Evolutionary conservation across 371 early-diverging fungal species (phyloP).

Genomic region (Haplosporangium sp.): DNA sequence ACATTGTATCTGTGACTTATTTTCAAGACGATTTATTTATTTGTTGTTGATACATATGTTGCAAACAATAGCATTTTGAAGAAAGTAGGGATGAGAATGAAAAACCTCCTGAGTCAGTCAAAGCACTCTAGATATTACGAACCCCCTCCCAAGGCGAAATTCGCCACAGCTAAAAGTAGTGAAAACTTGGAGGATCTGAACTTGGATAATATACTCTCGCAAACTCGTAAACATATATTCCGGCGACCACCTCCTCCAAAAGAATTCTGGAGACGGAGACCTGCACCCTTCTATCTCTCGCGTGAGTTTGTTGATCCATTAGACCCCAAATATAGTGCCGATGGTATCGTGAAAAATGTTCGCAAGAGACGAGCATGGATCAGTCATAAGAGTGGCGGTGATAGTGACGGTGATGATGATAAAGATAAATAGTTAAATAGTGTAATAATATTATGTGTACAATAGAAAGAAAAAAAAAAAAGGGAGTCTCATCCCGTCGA

Average conservation of each 20-base stretch:
- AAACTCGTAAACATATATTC: neutral
- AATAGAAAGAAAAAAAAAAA: neutral
- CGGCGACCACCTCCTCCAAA: neutral
- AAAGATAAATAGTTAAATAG: too few species aligned
- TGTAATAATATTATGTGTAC: too few species aligned
- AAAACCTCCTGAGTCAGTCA: constrained; percentile 22
- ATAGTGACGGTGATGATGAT: too few species aligned
- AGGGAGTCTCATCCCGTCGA: neutral
- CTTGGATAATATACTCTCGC: too few species aligned
- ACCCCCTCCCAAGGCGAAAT: neutral
- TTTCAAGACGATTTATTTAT: neutral
- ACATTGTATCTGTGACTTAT: neutral
- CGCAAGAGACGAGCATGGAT: constrained; percentile 5
- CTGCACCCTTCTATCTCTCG: constrained; percentile 11
- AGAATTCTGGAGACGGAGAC: neutral
- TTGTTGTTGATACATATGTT: neutral
- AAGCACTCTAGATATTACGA: constrained; percentile 19
- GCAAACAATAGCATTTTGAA: constrained; percentile 32
- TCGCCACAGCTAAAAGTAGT: neutral
- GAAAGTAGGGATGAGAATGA: constrained; percentile 36
- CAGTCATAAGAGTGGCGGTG: too few species aligned
- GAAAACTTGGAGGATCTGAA: neutral
- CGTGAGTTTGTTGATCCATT: constrained; percentile 20
- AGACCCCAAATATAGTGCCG: constrained; percentile 18
- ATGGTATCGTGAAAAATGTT: neutral